Conservation (phyloP, 2,329 filamentous ascomycete genomes). For the Curvularia spicifera region DNA sequence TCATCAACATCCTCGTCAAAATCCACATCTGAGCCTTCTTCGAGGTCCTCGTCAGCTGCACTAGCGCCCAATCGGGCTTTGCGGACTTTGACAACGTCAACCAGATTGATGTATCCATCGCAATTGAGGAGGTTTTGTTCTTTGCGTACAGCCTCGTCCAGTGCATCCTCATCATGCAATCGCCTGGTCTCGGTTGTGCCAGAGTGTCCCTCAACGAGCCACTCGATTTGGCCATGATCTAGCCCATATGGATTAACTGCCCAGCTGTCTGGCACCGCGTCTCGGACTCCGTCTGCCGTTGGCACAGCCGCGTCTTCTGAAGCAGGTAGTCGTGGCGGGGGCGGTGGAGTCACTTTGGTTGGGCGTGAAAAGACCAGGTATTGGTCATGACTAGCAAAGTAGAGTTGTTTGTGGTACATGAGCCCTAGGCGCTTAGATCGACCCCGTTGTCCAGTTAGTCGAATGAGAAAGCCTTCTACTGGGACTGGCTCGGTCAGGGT, state of each 20-base stretch:
- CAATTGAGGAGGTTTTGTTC: slow-evolving; percentile 63
- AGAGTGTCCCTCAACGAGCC: slow-evolving; percentile 57
- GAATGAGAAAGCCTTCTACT: slow-evolving; percentile 70
- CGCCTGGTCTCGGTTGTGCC: slow-evolving; percentile 55
- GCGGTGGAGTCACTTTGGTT: slow-evolving; percentile 62
- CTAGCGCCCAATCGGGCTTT: slow-evolving; percentile 59
- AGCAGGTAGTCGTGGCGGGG: slow-evolving; percentile 61
- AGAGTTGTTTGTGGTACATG: slow-evolving; percentile 69
- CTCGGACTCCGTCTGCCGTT: slow-evolving; percentile 60
- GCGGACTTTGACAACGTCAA: slow-evolving; percentile 64
- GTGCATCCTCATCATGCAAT: slow-evolving; percentile 64
- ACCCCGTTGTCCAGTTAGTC: slow-evolving; percentile 68
- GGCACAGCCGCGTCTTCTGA: slow-evolving; percentile 57
- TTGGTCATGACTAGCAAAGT: slow-evolving; percentile 69
- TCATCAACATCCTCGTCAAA: slow-evolving; percentile 59
- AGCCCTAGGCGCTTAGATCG: slow-evolving; percentile 64
- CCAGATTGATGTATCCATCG: slow-evolving; percentile 70
- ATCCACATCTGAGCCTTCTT: slow-evolving; percentile 61
- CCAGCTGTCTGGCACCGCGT: slow-evolving; percentile 66
- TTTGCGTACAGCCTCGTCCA: slow-evolving; percentile 64
- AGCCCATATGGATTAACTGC: slow-evolving; percentile 67
- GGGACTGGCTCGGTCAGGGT: slow-evolving; percentile 65
- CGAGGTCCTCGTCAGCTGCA: slow-evolving; percentile 60
- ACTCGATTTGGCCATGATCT: slow-evolving; percentile 60
- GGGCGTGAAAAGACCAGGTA: slow-evolving; percentile 68